These are phyloP conservation scores for Pseudocercospora crystallina DNA, from an alignment of 2,329 filamentous ascomycete genomes.

Conservation along the genomic window DNA sequence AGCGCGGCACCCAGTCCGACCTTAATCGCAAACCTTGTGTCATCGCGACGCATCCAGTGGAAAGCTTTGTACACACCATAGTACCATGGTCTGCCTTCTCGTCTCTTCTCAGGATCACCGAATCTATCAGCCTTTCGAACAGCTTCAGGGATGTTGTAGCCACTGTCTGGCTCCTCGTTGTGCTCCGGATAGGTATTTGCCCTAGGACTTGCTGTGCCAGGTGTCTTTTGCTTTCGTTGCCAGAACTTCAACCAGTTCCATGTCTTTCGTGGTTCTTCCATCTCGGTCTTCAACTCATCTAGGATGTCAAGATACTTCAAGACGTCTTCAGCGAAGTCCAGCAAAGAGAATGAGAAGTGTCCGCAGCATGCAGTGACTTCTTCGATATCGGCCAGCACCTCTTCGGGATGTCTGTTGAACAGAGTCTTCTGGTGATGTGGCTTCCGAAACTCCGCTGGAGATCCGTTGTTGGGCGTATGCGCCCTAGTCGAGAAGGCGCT, in stretches of 20 bases:
- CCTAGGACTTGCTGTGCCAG: constrained; percentile 6
- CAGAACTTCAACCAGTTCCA: constrained; percentile 91
- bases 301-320: constrained; percentile 78
- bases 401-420: constrained; percentile 43
- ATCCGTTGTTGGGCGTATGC: constrained; percentile 28
- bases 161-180: constrained; percentile 24
- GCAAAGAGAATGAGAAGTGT: constrained; percentile 89
- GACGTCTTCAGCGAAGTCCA: constrained; percentile 89
- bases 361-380: constrained; percentile 97
- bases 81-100: constrained; percentile 29
- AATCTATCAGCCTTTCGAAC: constrained; percentile 34
- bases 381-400: constrained; percentile 88
- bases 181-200: constrained; percentile 27
- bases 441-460: constrained; percentile 14
- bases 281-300: constrained; percentile 74
- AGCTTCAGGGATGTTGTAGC: constrained; percentile 29
- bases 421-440: constrained; percentile 16
- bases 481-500: constrained; percentile 44
- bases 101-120: constrained; percentile 28
- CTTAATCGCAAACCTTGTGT: constrained; percentile 81
- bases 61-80: constrained; percentile 58
- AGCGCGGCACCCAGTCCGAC: constrained; percentile 86
- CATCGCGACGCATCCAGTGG: constrained; percentile 61
- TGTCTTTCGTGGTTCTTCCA: constrained; percentile 59
- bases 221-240: constrained; percentile 39